These are phyloP conservation scores for Termitomyces heimii DNA, from an alignment of 768 basidiomycete species.

Conservation along the genomic window DNA sequence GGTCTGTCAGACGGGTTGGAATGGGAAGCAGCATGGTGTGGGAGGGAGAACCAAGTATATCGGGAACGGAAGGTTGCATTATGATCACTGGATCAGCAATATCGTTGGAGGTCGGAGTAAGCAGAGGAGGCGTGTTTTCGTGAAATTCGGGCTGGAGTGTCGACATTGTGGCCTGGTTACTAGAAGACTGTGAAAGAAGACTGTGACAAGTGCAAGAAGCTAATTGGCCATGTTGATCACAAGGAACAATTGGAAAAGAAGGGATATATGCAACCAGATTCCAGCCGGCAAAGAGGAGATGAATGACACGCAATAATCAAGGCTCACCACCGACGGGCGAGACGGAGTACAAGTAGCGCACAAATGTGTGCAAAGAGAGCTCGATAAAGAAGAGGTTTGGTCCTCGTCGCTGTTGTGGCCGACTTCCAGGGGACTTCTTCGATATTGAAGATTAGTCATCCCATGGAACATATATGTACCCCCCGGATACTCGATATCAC, in stretches of 20 bases:
- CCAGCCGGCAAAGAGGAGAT: slow-evolving; percentile 12
- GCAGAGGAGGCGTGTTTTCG: slow-evolving; percentile 23
- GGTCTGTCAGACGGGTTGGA: slow-evolving; percentile 29
- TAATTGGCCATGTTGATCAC: slow-evolving; percentile 15
- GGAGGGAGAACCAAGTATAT: slow-evolving; percentile 4
- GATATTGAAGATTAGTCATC: slow-evolving; percentile 5
- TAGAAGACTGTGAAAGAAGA: slow-evolving; percentile 2
- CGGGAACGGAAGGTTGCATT: slow-evolving; percentile 6
- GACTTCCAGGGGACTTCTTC: slow-evolving; percentile 1
- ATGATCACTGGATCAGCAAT: slow-evolving; percentile 2
- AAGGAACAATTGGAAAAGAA: slow-evolving; percentile 9
- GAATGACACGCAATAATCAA: slow-evolving; percentile 1
- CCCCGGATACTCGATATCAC: slow-evolving; percentile 6
- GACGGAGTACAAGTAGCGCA: neutral
- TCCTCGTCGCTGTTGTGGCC: slow-evolving; percentile 9
- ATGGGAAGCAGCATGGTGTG: slow-evolving; percentile 32
- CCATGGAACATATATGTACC: slow-evolving; percentile 5
- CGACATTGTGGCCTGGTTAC: slow-evolving; percentile 15
- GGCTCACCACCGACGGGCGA: neutral
- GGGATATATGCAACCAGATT: slow-evolving; percentile 12
- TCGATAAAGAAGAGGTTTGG: neutral
- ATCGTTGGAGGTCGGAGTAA: slow-evolving; percentile 6
- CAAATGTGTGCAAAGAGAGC: neutral
- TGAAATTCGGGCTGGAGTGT: slow-evolving; percentile 15
- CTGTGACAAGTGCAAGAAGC: neutral